Conservation (phyloP, 805 yeast genomes). For the Candida ovalis region DNA sequence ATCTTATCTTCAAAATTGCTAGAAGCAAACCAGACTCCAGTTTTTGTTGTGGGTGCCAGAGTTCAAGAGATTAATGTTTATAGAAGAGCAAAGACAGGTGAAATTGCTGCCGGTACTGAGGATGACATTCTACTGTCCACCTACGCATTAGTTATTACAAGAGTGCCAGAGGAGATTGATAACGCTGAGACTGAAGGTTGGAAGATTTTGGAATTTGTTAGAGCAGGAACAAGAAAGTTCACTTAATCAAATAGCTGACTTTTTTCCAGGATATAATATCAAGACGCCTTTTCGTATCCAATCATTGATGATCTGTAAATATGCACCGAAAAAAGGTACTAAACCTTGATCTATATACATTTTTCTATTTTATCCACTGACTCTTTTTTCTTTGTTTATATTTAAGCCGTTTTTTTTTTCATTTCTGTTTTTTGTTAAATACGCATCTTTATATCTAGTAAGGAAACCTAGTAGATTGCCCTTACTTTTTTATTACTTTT, state of each 20-base stretch:
- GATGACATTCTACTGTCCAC: conserved; percentile 88
- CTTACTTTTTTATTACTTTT: conserved; percentile 1
- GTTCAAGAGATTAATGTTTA: conserved; percentile 93
- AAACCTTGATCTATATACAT: conserved; percentile 1
- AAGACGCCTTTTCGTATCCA: background rate
- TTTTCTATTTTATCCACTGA: background rate
- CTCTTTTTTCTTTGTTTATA: background rate
- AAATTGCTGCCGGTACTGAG: conserved; percentile 93
- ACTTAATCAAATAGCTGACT: conserved; percentile 30
- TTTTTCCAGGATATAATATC: background rate
- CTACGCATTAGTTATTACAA: conserved; percentile 94
- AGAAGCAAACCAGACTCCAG: conserved; percentile 91
- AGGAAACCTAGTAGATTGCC: background rate
- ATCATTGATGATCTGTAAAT: conserved; percentile 5
- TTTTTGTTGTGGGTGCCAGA: conserved; percentile 87
- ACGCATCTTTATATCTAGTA: too few relatives aligned
- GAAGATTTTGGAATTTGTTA: conserved; percentile 90
- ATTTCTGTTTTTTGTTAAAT: background rate
- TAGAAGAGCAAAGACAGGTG: conserved; percentile 87
- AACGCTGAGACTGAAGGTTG: conserved; percentile 94
- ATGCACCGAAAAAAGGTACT: background rate
- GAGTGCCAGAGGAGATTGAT: conserved; percentile 88
- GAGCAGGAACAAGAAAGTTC: conserved; percentile 89
- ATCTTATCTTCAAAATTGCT: conserved; percentile 82
- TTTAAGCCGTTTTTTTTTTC: background rate